phyloP scores from a whole-genome alignment of 345 rosid species.

The Excoecaria cochinchinensis region DNA sequence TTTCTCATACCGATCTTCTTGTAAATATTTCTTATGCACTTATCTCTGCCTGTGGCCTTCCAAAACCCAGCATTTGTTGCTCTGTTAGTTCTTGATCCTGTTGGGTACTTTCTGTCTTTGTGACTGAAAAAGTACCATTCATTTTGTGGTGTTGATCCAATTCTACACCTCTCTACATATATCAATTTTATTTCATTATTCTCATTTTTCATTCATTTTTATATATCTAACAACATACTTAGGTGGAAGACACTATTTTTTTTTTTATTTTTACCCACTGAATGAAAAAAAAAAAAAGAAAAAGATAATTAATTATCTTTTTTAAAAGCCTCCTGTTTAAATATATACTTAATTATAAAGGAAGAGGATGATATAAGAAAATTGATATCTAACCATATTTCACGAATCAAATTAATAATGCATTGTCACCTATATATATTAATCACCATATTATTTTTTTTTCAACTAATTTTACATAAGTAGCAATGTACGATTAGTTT shows the following conservation, averaged over 20 bases:
- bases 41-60: constrained; percentile 97
- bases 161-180: constrained; percentile 69
- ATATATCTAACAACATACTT: no score
- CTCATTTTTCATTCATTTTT: no score
- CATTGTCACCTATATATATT: no score
- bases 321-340: neutral
- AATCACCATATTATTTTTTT: no score
- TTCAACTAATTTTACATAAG: no score
- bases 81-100: constrained; percentile 91
- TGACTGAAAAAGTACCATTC: constrained; percentile 98
- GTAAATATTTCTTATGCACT: constrained; percentile 71
- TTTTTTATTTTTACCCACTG: neutral
- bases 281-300: no score
- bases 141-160: constrained; percentile 87
- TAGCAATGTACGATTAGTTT: no score
- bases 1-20: constrained; percentile 97
- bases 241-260: neutral
- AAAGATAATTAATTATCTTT: no score
- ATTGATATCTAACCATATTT: no score
- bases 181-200: no score
- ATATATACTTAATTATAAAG: neutral
- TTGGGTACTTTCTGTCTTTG: constrained; percentile 93
- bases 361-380: neutral
- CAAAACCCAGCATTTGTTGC: constrained; percentile 94
- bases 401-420: no score